Evolutionary conservation across 306 rosid genomes (phyloP).

Genomic region (Begonia masoniana): DNA sequence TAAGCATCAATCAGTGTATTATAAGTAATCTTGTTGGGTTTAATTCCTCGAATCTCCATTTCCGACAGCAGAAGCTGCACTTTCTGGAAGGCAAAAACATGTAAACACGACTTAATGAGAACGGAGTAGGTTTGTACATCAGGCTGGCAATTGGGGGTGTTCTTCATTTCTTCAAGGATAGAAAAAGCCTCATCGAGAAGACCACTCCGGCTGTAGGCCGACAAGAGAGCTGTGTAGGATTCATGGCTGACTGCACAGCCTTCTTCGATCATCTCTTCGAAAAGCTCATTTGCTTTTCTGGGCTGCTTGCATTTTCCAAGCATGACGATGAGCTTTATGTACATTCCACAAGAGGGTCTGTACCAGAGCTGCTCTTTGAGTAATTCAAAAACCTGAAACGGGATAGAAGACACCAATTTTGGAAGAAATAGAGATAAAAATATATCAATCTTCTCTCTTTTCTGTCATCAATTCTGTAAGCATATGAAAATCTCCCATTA

Average conservation of each 20-base stretch:
- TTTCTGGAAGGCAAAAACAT: constrained; percentile 56
- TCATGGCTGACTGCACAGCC: constrained; percentile 58
- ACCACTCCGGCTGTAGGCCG: constrained; percentile 86
- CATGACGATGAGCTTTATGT: constrained; percentile 78
- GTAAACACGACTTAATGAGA: constrained; percentile 79
- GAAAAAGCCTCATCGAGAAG: constrained; percentile 67
- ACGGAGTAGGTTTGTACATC: constrained; percentile 86
- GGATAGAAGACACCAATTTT: neutral
- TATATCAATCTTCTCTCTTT: no score
- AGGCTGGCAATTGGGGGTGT: constrained; percentile 56
- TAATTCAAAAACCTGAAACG: constrained; percentile 66
- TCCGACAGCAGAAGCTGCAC: constrained; percentile 62
- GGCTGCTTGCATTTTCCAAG: constrained; percentile 96
- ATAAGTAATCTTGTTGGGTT: constrained; percentile 74
- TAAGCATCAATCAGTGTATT: constrained; percentile 80
- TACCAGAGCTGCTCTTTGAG: constrained; percentile 87
- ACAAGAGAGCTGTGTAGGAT: constrained; percentile 74
- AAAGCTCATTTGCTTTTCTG: constrained; percentile 61
- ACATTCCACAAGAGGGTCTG: constrained; percentile 57
- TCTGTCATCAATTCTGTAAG: neutral
- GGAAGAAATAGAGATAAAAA: no score
- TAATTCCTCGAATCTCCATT: constrained; percentile 57
- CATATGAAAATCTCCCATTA: no score
- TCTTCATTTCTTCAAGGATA: constrained; percentile 70
- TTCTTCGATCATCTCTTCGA: constrained; percentile 74